Base-by-base conservation (phyloP, 2,329 filamentous ascomycete species). In the Eutypella sp. region DNA sequence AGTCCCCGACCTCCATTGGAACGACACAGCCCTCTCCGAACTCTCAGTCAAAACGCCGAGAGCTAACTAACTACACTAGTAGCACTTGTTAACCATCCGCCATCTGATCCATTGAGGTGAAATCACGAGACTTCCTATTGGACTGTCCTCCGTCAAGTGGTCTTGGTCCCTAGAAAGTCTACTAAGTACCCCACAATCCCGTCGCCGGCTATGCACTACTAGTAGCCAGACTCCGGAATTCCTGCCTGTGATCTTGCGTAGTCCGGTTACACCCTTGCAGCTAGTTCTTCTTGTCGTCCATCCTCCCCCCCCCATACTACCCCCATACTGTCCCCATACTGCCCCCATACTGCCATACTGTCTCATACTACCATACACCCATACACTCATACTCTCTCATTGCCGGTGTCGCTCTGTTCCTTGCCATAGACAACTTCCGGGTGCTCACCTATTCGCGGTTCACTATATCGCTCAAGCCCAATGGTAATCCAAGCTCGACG, bases 111-210 rank as follows among this genome's bases (percentile, higher is more conserved):
- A 39, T 22, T 20, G 19, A 39, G 19, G 15, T 7, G 18, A 2
- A 24, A 39, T 11, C n/a, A 19, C 10, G 20, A 24, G 19, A 7
- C 2, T 15, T 39, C 36, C 23, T n/a, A 20, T 22, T 39, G 36
- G 36, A 15, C 19, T 24, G 36, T 39, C 19, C 13, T 15, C 11
- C 23, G 19, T 22, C n/a, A n/a, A n/a, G n/a, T 24, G 13, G 19
- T 39, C 11, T 20, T 24, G 15, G 22, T 20, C 20, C 7, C 29
- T 33, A 29, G 7, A 29, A 7, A 29, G 25, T 33, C 13, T 29
- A 29, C n/a, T 39, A 39, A 39, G 36, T 39, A 39, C 36, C 36
- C 36, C 36, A 39, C 36, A 39, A 39, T 39, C 36, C 19, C 18
- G 19, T 39, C 36, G 20, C 2, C 36, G 5, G 36, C 36, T 39